Evolutionary conservation across 441 rosid species (phyloP).

Genomic region (Biscutella laevigata): DNA sequence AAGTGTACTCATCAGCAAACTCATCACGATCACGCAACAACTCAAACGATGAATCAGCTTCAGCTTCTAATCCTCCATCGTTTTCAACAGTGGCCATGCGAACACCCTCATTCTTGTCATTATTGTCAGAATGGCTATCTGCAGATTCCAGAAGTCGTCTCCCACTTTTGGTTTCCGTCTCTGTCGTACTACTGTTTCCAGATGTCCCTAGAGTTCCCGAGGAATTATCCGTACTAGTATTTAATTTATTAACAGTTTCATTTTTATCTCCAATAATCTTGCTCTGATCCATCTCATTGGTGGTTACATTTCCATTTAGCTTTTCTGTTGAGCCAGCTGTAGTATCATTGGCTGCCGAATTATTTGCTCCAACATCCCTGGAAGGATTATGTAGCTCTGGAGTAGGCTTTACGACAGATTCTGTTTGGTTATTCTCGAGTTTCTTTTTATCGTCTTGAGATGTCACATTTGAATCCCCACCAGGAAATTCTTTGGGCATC

Average conservation of each 20-base stretch:
- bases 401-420: constrained; percentile 36
- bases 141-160: constrained; percentile 66
- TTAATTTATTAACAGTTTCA: constrained; percentile 37
- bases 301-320: constrained; percentile 28
- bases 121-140: constrained; percentile 40
- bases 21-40: constrained; percentile 87
- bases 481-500: constrained; percentile 27
- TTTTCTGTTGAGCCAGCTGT: constrained; percentile 28
- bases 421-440: constrained; percentile 34
- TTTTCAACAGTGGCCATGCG: constrained; percentile 74
- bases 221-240: constrained; percentile 33
- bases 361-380: constrained; percentile 20
- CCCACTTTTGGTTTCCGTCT: constrained; percentile 40
- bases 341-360: constrained; percentile 32
- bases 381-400: constrained; percentile 32
- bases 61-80: constrained; percentile 73
- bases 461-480: constrained; percentile 27
- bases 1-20: constrained; percentile 77
- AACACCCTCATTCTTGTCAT: constrained; percentile 35
- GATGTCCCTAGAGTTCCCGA: constrained; percentile 28
- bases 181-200: constrained; percentile 31
- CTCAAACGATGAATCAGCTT: constrained; percentile 89
- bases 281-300: constrained; percentile 31
- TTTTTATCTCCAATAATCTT: constrained; percentile 29
- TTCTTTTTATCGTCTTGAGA: constrained; percentile 34